phyloP scores from a whole-genome alignment of 2,329 filamentous ascomycete genomes.

The Fusarium irregulare region DNA sequence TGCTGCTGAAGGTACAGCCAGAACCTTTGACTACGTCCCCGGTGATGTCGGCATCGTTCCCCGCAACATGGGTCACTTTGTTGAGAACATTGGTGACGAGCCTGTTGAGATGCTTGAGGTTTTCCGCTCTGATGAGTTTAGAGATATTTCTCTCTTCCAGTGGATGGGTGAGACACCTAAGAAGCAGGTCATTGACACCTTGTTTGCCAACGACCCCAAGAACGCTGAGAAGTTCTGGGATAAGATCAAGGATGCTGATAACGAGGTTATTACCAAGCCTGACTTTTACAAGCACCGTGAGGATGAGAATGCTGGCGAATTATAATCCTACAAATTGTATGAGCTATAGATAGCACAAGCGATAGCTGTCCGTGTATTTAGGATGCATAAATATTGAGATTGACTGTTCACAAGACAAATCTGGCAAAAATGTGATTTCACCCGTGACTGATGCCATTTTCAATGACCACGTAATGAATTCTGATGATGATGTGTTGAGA shows the following conservation, averaged over 20 bases:
- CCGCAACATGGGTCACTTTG: constrained; percentile 81
- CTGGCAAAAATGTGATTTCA: neutral
- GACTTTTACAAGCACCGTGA: constrained; percentile 29
- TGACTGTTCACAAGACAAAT: neutral
- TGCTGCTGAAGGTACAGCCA: constrained; percentile 72
- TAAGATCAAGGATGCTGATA: constrained; percentile 70
- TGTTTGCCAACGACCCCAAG: constrained; percentile 72
- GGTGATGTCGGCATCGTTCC: constrained; percentile 84
- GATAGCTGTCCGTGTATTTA: too few species aligned
- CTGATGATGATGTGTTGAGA: too few species aligned
- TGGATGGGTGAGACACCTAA: constrained; percentile 80
- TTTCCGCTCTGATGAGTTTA: constrained; percentile 76
- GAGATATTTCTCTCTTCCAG: constrained; percentile 79
- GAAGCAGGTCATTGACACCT: constrained; percentile 72
- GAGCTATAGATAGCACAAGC: neutral
- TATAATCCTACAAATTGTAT: neutral
- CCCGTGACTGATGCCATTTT: neutral
- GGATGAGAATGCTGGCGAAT: neutral
- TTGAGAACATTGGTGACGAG: constrained; percentile 84
- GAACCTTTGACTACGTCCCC: constrained; percentile 80
- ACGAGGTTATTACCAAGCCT: constrained; percentile 62
- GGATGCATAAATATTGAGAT: too few species aligned
- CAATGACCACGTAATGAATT: neutral
- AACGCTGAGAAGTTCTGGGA: constrained; percentile 71
- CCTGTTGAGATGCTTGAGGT: constrained; percentile 81